Conservation (phyloP, 2,329 filamentous ascomycete species). For the Paracamarosporium sp. region DNA sequence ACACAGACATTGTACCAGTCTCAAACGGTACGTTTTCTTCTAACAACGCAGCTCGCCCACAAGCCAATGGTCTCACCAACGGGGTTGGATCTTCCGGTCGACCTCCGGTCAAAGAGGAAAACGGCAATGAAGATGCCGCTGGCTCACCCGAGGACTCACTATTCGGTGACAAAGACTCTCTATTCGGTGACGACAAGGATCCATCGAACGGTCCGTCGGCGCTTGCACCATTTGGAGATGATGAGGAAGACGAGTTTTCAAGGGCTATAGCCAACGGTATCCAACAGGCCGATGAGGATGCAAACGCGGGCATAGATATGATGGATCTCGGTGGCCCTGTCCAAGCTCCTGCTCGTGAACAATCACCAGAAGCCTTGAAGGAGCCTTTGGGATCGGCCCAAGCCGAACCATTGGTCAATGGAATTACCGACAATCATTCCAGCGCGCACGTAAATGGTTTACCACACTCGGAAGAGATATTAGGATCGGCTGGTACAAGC, state of each 20-base stretch:
- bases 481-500: constrained; percentile 21
- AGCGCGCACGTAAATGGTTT: constrained; percentile 53
- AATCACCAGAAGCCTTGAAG: constrained; percentile 23
- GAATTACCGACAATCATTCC: constrained; percentile 23
- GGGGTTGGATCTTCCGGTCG: constrained; percentile 42
- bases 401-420: constrained; percentile 25
- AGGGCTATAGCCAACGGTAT: constrained; percentile 69
- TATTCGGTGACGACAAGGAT: constrained; percentile 79
- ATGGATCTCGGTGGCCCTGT: constrained; percentile 53
- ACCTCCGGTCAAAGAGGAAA: constrained; percentile 33
- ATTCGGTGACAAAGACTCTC: constrained; percentile 82
- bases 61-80: constrained; percentile 61
- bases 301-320: constrained; percentile 52
- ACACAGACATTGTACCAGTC: constrained; percentile 62
- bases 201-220: constrained; percentile 50
- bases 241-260: constrained; percentile 85
- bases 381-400: constrained; percentile 24
- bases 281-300: constrained; percentile 53
- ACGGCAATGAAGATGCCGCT: constrained; percentile 63
- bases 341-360: constrained; percentile 43
- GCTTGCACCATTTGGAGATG: constrained; percentile 67
- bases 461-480: constrained; percentile 58
- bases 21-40: constrained; percentile 74
- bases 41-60: constrained; percentile 70
- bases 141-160: constrained; percentile 78